Evolutionary conservation across 2,329 filamentous ascomycete species (phyloP), one percentile per base, ranked within the genome.

Genomic region (Salinomyces thailandicus): DNA sequence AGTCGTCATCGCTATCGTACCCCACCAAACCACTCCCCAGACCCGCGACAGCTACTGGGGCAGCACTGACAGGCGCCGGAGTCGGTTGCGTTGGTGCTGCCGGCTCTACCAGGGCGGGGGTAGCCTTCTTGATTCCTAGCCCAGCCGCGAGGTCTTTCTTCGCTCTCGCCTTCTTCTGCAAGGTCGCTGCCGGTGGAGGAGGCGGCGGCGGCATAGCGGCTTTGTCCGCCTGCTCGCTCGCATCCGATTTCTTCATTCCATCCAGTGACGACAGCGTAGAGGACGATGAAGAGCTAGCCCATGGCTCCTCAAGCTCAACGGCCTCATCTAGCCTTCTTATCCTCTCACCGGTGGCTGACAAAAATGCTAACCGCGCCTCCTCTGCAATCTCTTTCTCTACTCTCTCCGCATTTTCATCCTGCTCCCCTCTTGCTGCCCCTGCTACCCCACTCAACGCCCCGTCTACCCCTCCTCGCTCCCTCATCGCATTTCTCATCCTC

Each of bases 351-450:
- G 71, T 70, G 3, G 71, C 74, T 17, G 72, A 72, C 42, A 74
- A 75, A 58, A 96, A 96, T 2, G 87, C 91, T 50, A 65, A 70
- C 42, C 73, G 73, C 3, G 89, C 89, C 13, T 79, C 78, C 57
- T 93, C 85, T 14, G 80, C 83, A 51, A 93, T 85, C 57, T 95
- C 87, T 50, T 66, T 71, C 44, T 95, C 86, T 49, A 83, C 73
- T 44, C 73, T 65, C 53, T 74, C 71, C 44, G 70, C 67, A 52
- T 80, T 77, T 38, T 70, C 65, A 33, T 71, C 69, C 15, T 52
- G 55, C 42, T 72, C 65, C 42, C 72, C 66, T 51, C 73, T 69
- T 43, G 69, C 66, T 50, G 78, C 74, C 35, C 66, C 64, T 22
- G 67, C 64, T 14, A 75, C 73, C 38, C 79, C 75, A 3, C 75